Evolutionary conservation across 73 alveolate genomes (phyloP), one percentile per base, ranked within the genome.

Genomic region (Paraurostyla sp.): DNA sequence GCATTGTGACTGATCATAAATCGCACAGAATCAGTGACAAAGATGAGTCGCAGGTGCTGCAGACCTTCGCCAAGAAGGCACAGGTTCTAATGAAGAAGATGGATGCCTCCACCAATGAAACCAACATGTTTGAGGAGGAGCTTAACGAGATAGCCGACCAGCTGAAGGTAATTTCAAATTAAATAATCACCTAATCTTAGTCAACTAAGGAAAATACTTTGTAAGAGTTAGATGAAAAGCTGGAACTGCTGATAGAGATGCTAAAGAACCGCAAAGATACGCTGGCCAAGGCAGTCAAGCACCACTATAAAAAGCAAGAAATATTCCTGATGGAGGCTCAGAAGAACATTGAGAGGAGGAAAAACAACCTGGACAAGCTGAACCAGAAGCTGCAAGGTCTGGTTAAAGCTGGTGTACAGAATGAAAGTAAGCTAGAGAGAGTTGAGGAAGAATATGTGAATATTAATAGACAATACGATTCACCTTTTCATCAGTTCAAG

Each of bases 71-170:
- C 42, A 68, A 83, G 59, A 90, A 90, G 59, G 22, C 85, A 0
- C 85, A 90, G 43, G 82, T 85, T 3, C 87, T 91, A 25, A 57
- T 71, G 33, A 91, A 91, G 76, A 91, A 91, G 80, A 84, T 91
- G 0, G 96, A 85, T 32, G 96, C 96, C 32, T 54, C 89, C 43
- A 46, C 33, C 15, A 43, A 83, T 38, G 96, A 91, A 50, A 91
- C 96, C 33, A 49, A 22, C 20, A 91, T 91, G 93, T 91, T 91
- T 60, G 92, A 91, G 20, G 96, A 91, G 43, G 96, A 91, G 23
- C 85, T 91, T 4, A 27, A 58, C 30, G 96, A 91, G 42, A 91
- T 91, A 38, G 20, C 52, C 38, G 96, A 91, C 42, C 89, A 91
- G 51, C 80, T 91, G 18, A 89, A 91, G 48, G 80, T 62, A 62